A percentile compares a stretch with the other conserved stretches of the same genome.
Evolutionary conservation across 1,139 yeast genomes (phyloP).

Genomic region (Lodderomyces theae): DNA sequence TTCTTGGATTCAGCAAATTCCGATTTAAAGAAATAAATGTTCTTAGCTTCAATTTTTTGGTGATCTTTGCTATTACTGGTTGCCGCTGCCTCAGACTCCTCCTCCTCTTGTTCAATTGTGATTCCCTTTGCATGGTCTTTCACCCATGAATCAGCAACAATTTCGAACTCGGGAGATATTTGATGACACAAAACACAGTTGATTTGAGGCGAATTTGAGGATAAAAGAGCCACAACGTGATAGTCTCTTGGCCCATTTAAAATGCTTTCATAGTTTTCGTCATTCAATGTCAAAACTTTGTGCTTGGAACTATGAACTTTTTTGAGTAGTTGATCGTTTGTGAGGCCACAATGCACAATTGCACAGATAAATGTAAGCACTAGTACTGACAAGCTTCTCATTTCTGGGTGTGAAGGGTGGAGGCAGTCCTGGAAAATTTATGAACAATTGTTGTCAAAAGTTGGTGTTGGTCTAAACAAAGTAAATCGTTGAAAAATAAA

Average conservation of each 20-base stretch:
- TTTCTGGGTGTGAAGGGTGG: neutral
- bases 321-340: slow-evolving; percentile 26
- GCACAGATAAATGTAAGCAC: slow-evolving; percentile 16
- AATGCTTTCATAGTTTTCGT: slow-evolving; percentile 55
- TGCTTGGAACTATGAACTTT: slow-evolving; percentile 20
- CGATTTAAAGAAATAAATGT: slow-evolving; percentile 67
- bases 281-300: slow-evolving; percentile 45
- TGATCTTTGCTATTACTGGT: slow-evolving; percentile 15
- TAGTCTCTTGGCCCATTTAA: slow-evolving; percentile 71
- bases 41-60: slow-evolving; percentile 17
- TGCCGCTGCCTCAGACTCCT: slow-evolving; percentile 26
- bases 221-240: slow-evolving; percentile 61
- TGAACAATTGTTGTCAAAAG: neutral
- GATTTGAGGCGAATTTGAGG: slow-evolving; percentile 70
- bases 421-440: neutral
- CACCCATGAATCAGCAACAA: slow-evolving; percentile 60
- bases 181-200: slow-evolving; percentile 77
- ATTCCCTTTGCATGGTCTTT: slow-evolving; percentile 39
- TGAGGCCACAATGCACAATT: slow-evolving; percentile 26
- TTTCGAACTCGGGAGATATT: slow-evolving; percentile 62
- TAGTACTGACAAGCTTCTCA: slow-evolving; percentile 10
- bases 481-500: neutral
- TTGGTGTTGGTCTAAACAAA: slow-evolving; percentile 3
- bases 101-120: slow-evolving; percentile 26
- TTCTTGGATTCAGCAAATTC: slow-evolving; percentile 61